These are phyloP conservation scores for Opeltia flavorubescens DNA, from an alignment of 495 filamentous ascomycete species.

Conservation along the genomic window DNA sequence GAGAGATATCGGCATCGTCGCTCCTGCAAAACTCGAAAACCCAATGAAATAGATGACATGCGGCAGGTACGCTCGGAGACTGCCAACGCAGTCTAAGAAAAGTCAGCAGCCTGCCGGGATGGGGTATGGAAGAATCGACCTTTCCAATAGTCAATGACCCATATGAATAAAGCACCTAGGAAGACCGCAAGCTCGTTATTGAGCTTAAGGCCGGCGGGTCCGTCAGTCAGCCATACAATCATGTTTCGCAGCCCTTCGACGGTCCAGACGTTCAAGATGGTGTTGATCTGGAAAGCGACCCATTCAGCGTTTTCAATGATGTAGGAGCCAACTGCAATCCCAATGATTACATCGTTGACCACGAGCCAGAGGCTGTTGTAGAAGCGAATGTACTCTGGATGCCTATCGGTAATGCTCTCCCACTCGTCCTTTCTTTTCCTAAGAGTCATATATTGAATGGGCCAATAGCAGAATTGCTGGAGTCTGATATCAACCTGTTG, in stretches of 20 bases:
- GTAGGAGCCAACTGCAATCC: conserved; percentile 88
- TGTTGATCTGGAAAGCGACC: conserved; percentile 72
- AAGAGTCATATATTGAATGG: conserved; percentile 85
- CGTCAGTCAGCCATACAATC: conserved; percentile 92
- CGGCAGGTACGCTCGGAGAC: conserved; percentile 66
- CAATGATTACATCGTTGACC: conserved; percentile 96
- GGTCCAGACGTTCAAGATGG: conserved; percentile 65
- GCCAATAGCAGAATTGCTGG: conserved; percentile 99
- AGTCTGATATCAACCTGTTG: conserved; percentile 96
- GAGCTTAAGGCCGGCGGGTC: conserved; percentile 94
- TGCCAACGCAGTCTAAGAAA: conserved; percentile 50
- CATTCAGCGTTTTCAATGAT: conserved; percentile 87
- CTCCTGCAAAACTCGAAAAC: conserved; percentile 86
- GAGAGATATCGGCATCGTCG: conserved; percentile 90
- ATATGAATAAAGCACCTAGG: conserved; percentile 85
- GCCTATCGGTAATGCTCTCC: conserved; percentile 88
- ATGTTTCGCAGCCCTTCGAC: conserved; percentile 79
- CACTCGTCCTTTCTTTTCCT: conserved; percentile 81
- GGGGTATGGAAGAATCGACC: conserved; percentile 30
- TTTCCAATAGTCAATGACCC: conserved; percentile 98
- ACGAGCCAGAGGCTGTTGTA: conserved; percentile 99
- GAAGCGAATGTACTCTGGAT: conserved; percentile 97
- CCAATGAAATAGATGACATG: conserved; percentile 86
- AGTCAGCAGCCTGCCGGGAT: conserved; percentile 9
- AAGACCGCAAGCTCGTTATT: conserved; percentile 92